Evolutionary conservation across 2,329 filamentous ascomycete species (phyloP).

Genomic region (Trichoderma hamatum): DNA sequence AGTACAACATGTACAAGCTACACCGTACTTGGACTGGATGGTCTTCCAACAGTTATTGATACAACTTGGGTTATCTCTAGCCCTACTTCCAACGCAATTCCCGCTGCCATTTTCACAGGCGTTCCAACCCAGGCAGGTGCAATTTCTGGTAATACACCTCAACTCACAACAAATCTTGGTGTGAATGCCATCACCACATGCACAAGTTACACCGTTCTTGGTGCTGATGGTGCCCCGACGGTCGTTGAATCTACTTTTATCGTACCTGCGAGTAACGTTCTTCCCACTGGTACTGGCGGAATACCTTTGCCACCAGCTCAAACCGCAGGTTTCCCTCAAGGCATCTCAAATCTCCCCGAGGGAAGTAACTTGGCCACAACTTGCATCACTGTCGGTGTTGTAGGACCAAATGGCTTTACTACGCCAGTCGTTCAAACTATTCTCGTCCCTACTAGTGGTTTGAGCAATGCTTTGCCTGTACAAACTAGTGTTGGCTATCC

Average conservation of each 20-base stretch:
- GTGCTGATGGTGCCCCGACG: constrained; percentile 36
- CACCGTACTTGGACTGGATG: constrained; percentile 37
- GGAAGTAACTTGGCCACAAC: constrained; percentile 33
- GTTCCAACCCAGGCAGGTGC: constrained; percentile 2
- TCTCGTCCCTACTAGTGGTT: constrained; percentile 30
- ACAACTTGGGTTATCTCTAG: constrained; percentile 38
- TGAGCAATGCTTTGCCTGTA: constrained; percentile 25
- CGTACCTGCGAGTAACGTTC: constrained; percentile 31
- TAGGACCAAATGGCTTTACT: constrained; percentile 39
- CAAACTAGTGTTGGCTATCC: constrained; percentile 30
- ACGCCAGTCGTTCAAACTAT: constrained; percentile 38
- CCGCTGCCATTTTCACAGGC: constrained; percentile 15
- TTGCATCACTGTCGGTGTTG: constrained; percentile 38
- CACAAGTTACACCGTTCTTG: constrained; percentile 38
- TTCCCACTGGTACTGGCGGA: constrained; percentile 30
- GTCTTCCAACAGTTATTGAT: constrained; percentile 37
- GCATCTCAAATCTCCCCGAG: constrained; percentile 28
- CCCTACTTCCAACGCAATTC: constrained; percentile 29
- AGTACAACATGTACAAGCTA: constrained; percentile 35
- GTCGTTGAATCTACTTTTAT: constrained; percentile 39
- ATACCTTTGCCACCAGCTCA: constrained; percentile 30
- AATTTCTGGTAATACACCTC: constrained; percentile 27
- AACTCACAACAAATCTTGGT: constrained; percentile 24
- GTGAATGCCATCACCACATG: constrained; percentile 31
- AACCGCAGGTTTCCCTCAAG: constrained; percentile 30